phyloP scores from a whole-genome alignment of 208 protist species.

The Leptomonas pyrrhocoris region DNA sequence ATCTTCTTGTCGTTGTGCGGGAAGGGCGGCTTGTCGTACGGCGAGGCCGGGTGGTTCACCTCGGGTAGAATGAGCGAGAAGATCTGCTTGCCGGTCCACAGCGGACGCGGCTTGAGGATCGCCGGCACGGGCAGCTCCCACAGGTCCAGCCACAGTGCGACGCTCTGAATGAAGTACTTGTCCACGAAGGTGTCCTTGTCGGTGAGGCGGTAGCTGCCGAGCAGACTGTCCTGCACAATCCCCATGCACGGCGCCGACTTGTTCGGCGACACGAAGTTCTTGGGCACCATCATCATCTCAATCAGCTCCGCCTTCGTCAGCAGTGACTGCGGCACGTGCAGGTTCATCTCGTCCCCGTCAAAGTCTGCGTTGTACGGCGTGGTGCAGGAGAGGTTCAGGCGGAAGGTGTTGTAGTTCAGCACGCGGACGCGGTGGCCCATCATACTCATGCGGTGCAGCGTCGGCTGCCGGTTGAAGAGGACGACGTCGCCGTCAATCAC shows the following conservation, averaged over 20 bases:
- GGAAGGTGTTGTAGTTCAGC: slow-evolving; percentile 99
- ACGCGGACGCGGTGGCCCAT: slow-evolving; percentile 99
- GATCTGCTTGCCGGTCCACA: slow-evolving; percentile 99
- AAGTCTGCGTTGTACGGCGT: slow-evolving; percentile 99
- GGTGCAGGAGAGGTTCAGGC: slow-evolving; percentile 99
- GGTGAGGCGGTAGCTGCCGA: slow-evolving; percentile 95
- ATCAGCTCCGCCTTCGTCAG: slow-evolving; percentile 96
- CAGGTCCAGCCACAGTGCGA: slow-evolving; percentile 96
- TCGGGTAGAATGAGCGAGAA: slow-evolving; percentile 98
- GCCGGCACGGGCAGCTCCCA: slow-evolving; percentile 97
- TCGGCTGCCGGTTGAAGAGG: slow-evolving; percentile 99
- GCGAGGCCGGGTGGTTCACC: slow-evolving; percentile 87
- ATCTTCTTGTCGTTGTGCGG: slow-evolving; percentile 85
- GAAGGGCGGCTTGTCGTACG: slow-evolving; percentile 68
- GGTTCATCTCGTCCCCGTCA: slow-evolving; percentile 99
- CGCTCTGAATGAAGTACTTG: slow-evolving; percentile 97
- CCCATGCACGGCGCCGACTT: slow-evolving; percentile 99
- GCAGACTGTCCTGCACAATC: slow-evolving; percentile 99
- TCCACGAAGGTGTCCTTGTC: slow-evolving; percentile 97
- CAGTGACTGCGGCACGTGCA: slow-evolving; percentile 99
- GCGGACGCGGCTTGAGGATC: slow-evolving; percentile 96
- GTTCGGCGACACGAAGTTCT: slow-evolving; percentile 99
- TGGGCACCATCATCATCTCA: slow-evolving; percentile 99
- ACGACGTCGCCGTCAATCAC: slow-evolving; percentile 98
- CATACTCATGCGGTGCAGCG: slow-evolving; percentile 99